phyloP scores from a whole-genome alignment of 2,329 filamentous ascomycete species.

The Fusarium brevicatenulatum region DNA sequence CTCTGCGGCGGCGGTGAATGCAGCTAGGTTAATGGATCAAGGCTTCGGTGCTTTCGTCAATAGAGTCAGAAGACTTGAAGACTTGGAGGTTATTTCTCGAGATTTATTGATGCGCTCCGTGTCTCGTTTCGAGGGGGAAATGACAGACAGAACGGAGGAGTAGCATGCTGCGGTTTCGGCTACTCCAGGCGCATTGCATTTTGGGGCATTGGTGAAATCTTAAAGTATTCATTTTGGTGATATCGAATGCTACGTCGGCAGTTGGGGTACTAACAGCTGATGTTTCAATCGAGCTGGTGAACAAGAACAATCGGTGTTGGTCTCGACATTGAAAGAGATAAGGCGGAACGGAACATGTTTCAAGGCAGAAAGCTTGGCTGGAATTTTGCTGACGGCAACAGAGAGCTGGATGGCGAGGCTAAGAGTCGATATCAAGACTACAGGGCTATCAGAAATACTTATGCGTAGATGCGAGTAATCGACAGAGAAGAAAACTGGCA shows the following conservation, averaged over 20 bases:
- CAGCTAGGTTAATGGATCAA: too few species aligned
- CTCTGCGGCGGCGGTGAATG: background rate
- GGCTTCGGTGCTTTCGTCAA: too few species aligned
- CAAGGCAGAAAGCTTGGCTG: background rate
- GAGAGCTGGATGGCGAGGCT: background rate
- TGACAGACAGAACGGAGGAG: too few species aligned
- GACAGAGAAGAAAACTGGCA: too few species aligned
- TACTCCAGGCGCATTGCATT: rapidly evolving
- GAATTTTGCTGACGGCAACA: rapidly evolving
- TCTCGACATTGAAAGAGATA: rapidly evolving
- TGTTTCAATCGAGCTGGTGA: background rate
- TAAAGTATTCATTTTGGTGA: rapidly evolving
- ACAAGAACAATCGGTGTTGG: rapidly evolving
- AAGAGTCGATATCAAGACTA: rapidly evolving
- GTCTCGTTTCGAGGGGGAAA: too few species aligned
- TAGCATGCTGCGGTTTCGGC: background rate
- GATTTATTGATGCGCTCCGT: too few species aligned
- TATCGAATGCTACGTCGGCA: background rate
- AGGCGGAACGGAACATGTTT: too few species aligned
- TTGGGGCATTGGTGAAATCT: rapidly evolving
- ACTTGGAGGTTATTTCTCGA: too few species aligned
- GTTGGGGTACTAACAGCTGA: background rate
- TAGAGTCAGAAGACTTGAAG: too few species aligned
- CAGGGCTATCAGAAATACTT: too few species aligned
- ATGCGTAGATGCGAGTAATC: too few species aligned